Evolutionary conservation across 768 basidiomycete species (phyloP), one percentile per base, ranked within the genome.

Genomic region (Panaeolus papilionaceus): DNA sequence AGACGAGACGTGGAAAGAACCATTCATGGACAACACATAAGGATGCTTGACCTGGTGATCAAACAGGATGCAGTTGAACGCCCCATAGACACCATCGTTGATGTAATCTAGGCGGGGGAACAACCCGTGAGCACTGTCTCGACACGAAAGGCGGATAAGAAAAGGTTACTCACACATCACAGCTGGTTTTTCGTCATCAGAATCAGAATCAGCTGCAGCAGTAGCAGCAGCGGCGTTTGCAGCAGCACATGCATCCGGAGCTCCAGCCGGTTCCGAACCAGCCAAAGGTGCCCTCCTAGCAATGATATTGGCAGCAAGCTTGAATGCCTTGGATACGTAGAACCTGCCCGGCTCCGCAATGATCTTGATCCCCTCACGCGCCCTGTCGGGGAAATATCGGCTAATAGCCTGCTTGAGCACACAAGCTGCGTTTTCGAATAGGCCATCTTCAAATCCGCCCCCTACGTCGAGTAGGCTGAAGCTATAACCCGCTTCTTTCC

Each of bases 21-120:
- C 72, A 39, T 71, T 71, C 80, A 93, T 81, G 26, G 89, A 91
- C 62, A 94, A 82, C 61, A 93, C 92, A 72, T 88, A 88, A 28
- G 98, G 98, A 73, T 93, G 88, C 16, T 77, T 72, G 38, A 77
- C 70, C 65, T 97, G 96, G 80, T 99, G 98, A 80, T 99, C 98
- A 80, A 98, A 99, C 75, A 99, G 84, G 80, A 96, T 96, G 82
- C 94, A 96, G 83, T 96, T 96, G 84, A 96, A 96, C 23, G 95
- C 89, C 63, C 97, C 96, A 78, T 99, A 99, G 45, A 99, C 95
- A 51, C 98, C 98, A 78, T 99, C 97, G 81, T 98, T 99, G 87
- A 99, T 95, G 84, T 99, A 99, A 83, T 98, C 96, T 98, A 78
- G 44, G 38, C 70, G 47, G 64, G 68, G 66, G 20, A 58, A 23